Percentiles rank a stretch among this genome's conserved stretches.
phyloP scores from a whole-genome alignment of 257 asterid species.

The Avicennia marina region DNA sequence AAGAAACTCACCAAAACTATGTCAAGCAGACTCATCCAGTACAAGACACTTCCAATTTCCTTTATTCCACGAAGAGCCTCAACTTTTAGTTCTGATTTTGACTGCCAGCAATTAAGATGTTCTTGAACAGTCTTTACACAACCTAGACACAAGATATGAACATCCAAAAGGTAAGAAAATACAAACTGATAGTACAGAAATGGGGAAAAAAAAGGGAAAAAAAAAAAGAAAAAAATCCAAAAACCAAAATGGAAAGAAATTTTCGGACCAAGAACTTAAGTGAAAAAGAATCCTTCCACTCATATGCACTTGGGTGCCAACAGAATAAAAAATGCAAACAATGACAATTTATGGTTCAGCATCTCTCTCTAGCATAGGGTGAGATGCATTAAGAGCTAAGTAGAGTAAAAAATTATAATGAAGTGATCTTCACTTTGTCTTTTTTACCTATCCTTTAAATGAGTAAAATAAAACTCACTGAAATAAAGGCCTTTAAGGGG shows the following conservation, averaged over 20 bases:
- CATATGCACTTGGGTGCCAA: neutral
- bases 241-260: neutral
- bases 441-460: no score
- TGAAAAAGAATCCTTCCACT: neutral
- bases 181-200: slow-evolving; percentile 1
- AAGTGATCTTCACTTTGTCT: neutral
- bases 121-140: slow-evolving; percentile 75
- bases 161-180: neutral
- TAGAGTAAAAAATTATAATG: neutral
- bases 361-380: neutral
- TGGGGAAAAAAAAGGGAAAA: no score
- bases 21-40: slow-evolving; percentile 98
- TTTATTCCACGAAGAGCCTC: slow-evolving; percentile 87
- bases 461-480: no score
- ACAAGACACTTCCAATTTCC: slow-evolving; percentile 90
- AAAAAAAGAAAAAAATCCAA: neutral
- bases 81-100: slow-evolving; percentile 73
- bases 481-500: no score
- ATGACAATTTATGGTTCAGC: neutral
- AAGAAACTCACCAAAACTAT: slow-evolving; percentile 71
- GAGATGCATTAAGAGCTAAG: neutral
- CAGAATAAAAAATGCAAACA: neutral
- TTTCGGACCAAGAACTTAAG: neutral
- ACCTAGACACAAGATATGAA: slow-evolving; percentile 43
- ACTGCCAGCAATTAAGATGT: slow-evolving; percentile 84